Evolutionary conservation across 73 alveolate species (phyloP), one percentile per base, ranked within the genome.

Genomic region (Tetrahymena borealis): DNA sequence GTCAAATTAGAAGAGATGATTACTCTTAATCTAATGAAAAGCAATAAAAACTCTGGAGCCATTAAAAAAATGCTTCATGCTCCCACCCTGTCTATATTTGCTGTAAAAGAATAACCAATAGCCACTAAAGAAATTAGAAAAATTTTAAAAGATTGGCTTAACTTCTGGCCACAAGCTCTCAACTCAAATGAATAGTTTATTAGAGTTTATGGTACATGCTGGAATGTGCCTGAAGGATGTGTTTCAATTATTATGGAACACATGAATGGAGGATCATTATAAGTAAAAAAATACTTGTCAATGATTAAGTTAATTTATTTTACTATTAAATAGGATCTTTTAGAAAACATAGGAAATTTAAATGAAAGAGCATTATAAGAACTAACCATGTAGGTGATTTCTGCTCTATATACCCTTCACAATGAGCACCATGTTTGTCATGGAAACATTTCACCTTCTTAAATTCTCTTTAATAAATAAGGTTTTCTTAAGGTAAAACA

Each of bases 221-320:
- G 97, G 96, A 94, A 94, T 78, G 42, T 94, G 15, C 97, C 97
- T 36, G 97, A 94, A 93, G 97, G 97, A 24, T 94, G 97, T 79
- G 97, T 94, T 8, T 91, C 96, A 16, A 18, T 94, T 3, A 32
- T 94, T 0, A 78, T 92, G 91, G 96, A 94, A 20, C 94, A 90
- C 40, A 78, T 78, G 91, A 40, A 92, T 11, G 94, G 92, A 42
- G 93, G 96, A 38, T 60, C 39, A 16, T 91, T 39, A 39, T 90
- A 94, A 38, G 60, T 94, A 39, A 38, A 42, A n/a, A n/a, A n/a
- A n/a, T n/a, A n/a, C n/a, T n/a, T n/a, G n/a, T n/a, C n/a, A n/a
- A n/a, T n/a, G n/a, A n/a, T n/a, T n/a, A n/a, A n/a, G n/a, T n/a
- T n/a, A n/a, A n/a, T n/a, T n/a, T n/a, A n/a, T n/a, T n/a, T n/a